Conservation (phyloP, 1,284 basidiomycete species). For the Leccinum solheimii region DNA sequence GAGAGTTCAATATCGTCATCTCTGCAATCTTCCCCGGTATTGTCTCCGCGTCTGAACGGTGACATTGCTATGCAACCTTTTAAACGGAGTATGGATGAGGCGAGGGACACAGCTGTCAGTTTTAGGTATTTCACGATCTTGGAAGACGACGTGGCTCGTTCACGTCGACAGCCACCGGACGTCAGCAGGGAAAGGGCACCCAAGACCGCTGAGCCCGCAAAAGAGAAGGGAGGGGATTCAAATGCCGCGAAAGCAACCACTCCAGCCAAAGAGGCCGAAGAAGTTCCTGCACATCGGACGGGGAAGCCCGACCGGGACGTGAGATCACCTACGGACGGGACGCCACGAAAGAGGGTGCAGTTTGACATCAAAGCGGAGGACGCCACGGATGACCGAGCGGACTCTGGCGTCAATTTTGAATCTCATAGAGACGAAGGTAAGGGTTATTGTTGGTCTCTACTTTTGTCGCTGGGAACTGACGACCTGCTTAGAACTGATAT, state of each 20-base stretch:
- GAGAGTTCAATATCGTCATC: conserved; percentile 35
- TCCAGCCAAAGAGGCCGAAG: conserved; percentile 13
- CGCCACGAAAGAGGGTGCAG: conserved; percentile 63
- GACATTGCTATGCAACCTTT: conserved; percentile 45
- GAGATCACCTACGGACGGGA: conserved; percentile 22
- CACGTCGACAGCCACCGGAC: conserved; percentile 24
- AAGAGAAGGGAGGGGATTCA: conserved; percentile 11
- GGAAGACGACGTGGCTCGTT: conserved; percentile 54
- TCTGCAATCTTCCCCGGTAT: conserved; percentile 34
- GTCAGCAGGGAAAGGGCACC: conserved; percentile 13
- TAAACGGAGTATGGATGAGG: conserved; percentile 59
- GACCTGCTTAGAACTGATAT: conserved; percentile 56
- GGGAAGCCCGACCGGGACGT: conserved; percentile 18
- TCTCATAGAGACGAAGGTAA: conserved; percentile 40
- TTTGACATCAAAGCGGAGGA: conserved; percentile 66
- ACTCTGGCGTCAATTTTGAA: conserved; percentile 35
- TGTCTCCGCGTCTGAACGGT: conserved; percentile 34
- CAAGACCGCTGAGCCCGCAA: conserved; percentile 18
- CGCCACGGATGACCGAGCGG: conserved; percentile 44
- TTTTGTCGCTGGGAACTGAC: conserved; percentile 13
- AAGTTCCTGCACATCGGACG: conserved; percentile 8
- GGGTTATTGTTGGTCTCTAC: conserved; percentile 3
- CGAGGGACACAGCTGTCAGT: conserved; percentile 65
- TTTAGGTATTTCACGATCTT: conserved; percentile 62
- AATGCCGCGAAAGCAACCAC: conserved; percentile 14